Conservation (phyloP, 768 basidiomycete species). For the Boletus rufocinnamomeus region DNA sequence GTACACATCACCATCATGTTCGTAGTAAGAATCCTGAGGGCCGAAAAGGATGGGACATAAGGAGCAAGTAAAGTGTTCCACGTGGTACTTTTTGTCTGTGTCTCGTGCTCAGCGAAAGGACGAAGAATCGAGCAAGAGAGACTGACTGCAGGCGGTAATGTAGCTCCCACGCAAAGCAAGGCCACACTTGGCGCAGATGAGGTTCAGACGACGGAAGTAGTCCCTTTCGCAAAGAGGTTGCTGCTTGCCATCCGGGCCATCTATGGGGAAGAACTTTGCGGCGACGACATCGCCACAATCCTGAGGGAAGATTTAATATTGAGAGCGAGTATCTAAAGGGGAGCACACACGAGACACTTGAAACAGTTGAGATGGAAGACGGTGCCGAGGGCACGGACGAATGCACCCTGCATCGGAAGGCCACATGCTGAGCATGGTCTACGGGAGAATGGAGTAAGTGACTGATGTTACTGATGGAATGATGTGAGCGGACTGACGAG, state of each 20-base stretch:
- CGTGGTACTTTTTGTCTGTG: conserved; percentile 96
- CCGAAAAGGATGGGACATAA: conserved; percentile 95
- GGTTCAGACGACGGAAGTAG: conserved; percentile 93
- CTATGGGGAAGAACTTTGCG: conserved; percentile 98
- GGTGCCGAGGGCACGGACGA: conserved; percentile 90
- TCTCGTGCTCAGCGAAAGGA: conserved; percentile 18
- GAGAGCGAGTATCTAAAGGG: neutral
- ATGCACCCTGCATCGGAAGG: conserved; percentile 88
- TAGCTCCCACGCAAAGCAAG: conserved; percentile 95
- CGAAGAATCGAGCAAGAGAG: neutral
- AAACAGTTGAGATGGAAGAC: conserved; percentile 98
- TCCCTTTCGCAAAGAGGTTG: conserved; percentile 97
- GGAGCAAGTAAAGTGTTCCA: conserved; percentile 99
- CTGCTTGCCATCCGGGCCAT: conserved; percentile 85
- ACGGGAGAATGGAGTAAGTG: neutral
- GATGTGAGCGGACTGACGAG: conserved; percentile 48
- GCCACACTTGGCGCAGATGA: conserved; percentile 96
- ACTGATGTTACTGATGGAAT: conserved; percentile 9
- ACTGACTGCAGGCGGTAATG: conserved; percentile 97
- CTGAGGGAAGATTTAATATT: conserved; percentile 42
- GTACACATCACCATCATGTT: conserved; percentile 96
- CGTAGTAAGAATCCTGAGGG: conserved; percentile 98
- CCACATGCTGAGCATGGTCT: conserved; percentile 79
- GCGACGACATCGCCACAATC: conserved; percentile 97
- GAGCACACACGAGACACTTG: conserved; percentile 83